Percentiles rank a stretch among this genome's conserved stretches.
These are phyloP conservation scores for Aureobasidium sp. DNA, from an alignment of 2,329 filamentous ascomycete genomes.

Conservation along the genomic window DNA sequence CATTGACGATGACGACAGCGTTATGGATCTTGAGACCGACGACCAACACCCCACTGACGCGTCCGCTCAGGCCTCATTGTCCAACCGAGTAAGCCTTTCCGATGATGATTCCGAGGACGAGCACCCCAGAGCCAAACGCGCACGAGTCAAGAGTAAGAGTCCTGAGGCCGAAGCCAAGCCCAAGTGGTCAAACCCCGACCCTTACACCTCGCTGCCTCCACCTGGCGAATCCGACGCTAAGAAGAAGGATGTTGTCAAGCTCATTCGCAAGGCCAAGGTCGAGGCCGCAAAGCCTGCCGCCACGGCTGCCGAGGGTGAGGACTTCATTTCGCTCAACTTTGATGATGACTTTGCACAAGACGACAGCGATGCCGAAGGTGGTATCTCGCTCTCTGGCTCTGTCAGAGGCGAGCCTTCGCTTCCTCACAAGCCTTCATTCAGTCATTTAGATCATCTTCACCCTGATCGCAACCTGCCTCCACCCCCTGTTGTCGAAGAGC, in stretches of 20 bases:
- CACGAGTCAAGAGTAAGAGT: slow-evolving; percentile 17
- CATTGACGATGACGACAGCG: slow-evolving; percentile 20
- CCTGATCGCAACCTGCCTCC: slow-evolving; percentile 11
- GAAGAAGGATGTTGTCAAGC: slow-evolving; percentile 76
- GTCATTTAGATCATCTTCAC: slow-evolving; percentile 25
- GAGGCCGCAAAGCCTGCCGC: slow-evolving; percentile 43
- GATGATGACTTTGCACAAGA: slow-evolving; percentile 39
- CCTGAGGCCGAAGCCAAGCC: slow-evolving; percentile 36
- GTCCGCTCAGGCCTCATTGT: not conserved
- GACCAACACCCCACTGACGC: not conserved
- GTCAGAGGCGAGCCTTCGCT: not conserved
- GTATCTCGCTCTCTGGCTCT: slow-evolving; percentile 17
- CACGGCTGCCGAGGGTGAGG: slow-evolving; percentile 44
- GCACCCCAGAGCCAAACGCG: slow-evolving; percentile 22
- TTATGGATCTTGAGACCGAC: slow-evolving; percentile 15
- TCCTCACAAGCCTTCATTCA: slow-evolving; percentile 19
- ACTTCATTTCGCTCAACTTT: slow-evolving; percentile 84
- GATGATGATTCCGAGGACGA: slow-evolving; percentile 16
- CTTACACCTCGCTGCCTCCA: slow-evolving; percentile 80
- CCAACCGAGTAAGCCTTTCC: slow-evolving; percentile 3
- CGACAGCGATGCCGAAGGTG: slow-evolving; percentile 25
- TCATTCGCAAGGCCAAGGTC: slow-evolving; percentile 83
- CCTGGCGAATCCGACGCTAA: slow-evolving; percentile 64
- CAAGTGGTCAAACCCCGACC: slow-evolving; percentile 94
- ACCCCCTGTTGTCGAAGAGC: not conserved